Conservation (phyloP, 1,139 yeast species). For the Yamadazyma conglobata region DNA sequence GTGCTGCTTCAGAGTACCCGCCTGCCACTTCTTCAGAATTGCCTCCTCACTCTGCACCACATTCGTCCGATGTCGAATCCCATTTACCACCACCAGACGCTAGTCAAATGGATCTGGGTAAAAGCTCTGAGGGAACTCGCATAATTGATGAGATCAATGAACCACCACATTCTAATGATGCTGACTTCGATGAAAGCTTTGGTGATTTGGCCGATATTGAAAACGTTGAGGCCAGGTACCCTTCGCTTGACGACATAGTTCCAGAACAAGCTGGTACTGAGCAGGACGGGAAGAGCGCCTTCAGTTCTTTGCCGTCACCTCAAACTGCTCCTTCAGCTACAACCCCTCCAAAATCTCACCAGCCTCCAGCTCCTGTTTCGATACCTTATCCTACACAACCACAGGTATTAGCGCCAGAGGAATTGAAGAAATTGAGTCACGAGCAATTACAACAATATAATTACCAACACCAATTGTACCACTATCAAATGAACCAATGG, state of each 20-base stretch:
- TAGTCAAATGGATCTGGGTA: no score
- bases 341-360: background rate
- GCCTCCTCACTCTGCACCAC: no score
- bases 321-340: no score
- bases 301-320: no score
- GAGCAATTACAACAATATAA: slow-evolving; percentile 25
- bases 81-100: no score
- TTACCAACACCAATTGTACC: slow-evolving; percentile 21
- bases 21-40: no score
- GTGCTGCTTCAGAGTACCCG: no score
- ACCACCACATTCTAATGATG: no score
- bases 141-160: no score
- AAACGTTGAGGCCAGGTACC: slow-evolving; percentile 42
- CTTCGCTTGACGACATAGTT: slow-evolving; percentile 37
- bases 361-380: background rate
- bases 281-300: background rate
- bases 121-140: no score
- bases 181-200: slow-evolving; percentile 19
- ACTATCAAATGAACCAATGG: slow-evolving; percentile 21
- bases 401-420: slow-evolving; percentile 15
- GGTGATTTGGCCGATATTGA: slow-evolving; percentile 32
- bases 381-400: slow-evolving; percentile 18
- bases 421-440: slow-evolving; percentile 17
- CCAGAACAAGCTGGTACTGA: slow-evolving; percentile 11
- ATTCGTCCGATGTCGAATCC: no score